Percentiles rank a stretch among this genome's conserved stretches.
Conservation (phyloP, 176 grass and related monocot species). For the Carex kokanica region DNA sequence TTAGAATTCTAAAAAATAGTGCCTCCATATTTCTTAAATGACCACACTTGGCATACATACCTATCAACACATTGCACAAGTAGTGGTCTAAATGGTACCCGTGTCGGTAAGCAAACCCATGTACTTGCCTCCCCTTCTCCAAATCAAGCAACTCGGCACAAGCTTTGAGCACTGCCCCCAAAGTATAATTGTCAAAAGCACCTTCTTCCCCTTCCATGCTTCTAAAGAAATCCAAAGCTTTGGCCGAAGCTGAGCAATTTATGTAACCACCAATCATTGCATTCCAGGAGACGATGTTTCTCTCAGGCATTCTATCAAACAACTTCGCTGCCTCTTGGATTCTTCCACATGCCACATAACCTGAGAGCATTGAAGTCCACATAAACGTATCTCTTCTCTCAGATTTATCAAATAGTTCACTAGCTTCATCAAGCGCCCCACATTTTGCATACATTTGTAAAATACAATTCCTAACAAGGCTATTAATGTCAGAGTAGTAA, state of each 20-base stretch:
- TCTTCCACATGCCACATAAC: conserved; percentile 64
- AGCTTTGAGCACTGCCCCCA: conserved; percentile 57
- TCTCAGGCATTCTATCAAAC: conserved; percentile 64
- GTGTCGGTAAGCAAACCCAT: conserved; percentile 48
- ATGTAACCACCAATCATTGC: conserved; percentile 71
- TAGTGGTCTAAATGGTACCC: conserved; percentile 34
- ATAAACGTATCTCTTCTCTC: conserved; percentile 54
- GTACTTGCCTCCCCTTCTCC: conserved; percentile 62
- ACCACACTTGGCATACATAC: conserved; percentile 84
- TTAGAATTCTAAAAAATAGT: conserved; percentile 44
- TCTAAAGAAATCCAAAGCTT: conserved; percentile 65
- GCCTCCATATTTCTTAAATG: conserved; percentile 63
- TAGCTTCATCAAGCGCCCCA: conserved; percentile 59
- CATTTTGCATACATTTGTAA: conserved; percentile 81
- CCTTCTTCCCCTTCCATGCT: conserved; percentile 51
- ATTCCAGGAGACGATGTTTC: conserved; percentile 84
- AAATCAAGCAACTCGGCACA: conserved; percentile 61
- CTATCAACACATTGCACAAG: conserved; percentile 53
- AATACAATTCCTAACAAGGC: conserved; percentile 43
- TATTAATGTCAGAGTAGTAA: conserved; percentile 37
- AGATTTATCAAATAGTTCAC: conserved; percentile 49
- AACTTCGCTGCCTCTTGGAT: conserved; percentile 58
- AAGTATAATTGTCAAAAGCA: conserved; percentile 51
- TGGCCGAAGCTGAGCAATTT: conserved; percentile 48
- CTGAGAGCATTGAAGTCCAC: conserved; percentile 68